Percentiles rank a stretch among this genome's conserved stretches.
Conservation (phyloP, 1,284 basidiomycete genomes). For the Kwoniella shivajii region DNA sequence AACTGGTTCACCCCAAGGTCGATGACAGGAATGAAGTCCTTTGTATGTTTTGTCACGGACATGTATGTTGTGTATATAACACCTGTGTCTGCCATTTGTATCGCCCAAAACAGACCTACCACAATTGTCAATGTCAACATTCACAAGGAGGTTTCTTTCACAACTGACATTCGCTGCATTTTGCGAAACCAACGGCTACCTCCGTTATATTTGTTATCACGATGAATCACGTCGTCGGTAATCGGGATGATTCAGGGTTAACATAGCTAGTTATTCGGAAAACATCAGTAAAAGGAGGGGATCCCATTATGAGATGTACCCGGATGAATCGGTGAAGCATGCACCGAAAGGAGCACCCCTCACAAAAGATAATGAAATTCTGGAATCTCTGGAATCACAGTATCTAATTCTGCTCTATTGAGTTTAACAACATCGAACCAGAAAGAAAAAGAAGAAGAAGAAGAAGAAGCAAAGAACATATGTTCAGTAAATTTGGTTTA, state of each 20-base stretch:
- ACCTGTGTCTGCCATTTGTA: too few species aligned
- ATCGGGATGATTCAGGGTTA: background rate
- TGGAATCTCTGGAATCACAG: too few species aligned
- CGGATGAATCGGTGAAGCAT: background rate
- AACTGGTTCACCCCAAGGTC: slow-evolving; percentile 40
- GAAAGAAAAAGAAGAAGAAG: too few species aligned
- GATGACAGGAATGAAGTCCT: background rate
- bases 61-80: background rate
- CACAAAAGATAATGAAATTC: background rate
- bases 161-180: background rate
- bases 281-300: background rate
- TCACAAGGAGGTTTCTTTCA: too few species aligned
- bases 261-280: background rate
- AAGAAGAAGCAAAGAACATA: background rate
- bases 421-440: too few species aligned
- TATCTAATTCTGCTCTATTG: too few species aligned
- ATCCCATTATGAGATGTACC: background rate
- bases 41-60: too few species aligned
- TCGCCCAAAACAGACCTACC: too few species aligned
- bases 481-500: background rate
- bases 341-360: background rate
- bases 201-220: background rate
- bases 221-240: slow-evolving; percentile 5
- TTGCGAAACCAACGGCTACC: background rate
- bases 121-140: too few species aligned